A percentile compares a stretch with the other conserved stretches of the same genome.
These are phyloP conservation scores for Suillus subalutaceus DNA, from an alignment of 768 basidiomycete genomes.

Conservation along the genomic window DNA sequence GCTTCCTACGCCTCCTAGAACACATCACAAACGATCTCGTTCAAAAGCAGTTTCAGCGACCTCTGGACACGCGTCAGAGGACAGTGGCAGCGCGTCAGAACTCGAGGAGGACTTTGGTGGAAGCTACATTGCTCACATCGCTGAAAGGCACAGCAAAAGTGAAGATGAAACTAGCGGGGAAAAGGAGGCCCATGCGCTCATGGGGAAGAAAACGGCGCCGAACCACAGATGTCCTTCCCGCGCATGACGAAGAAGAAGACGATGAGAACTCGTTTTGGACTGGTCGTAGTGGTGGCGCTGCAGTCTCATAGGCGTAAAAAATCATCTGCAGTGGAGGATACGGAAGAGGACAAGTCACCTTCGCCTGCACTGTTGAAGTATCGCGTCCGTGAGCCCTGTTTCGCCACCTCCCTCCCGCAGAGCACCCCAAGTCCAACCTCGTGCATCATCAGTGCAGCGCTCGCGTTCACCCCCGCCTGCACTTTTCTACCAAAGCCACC, in stretches of 20 bases:
- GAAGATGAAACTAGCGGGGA: slow-evolving; percentile 25
- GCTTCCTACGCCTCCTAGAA: slow-evolving; percentile 68
- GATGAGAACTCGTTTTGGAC: slow-evolving; percentile 43
- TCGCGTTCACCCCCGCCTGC: slow-evolving; percentile 16
- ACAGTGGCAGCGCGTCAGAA: slow-evolving; percentile 41
- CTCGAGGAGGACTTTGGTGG: slow-evolving; percentile 22
- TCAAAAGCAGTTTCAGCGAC: slow-evolving; percentile 46
- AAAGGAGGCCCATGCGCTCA: slow-evolving; percentile 20
- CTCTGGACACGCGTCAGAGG: slow-evolving; percentile 46
- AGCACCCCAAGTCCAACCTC: slow-evolving; percentile 35
- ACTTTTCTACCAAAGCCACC: slow-evolving; percentile 16
- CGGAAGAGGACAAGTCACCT: slow-evolving; percentile 26
- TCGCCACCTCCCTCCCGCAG: slow-evolving; percentile 72
- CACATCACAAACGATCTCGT: slow-evolving; percentile 51
- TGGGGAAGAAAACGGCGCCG: slow-evolving; percentile 44
- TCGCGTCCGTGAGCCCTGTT: slow-evolving; percentile 47
- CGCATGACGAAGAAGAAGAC: slow-evolving; percentile 56
- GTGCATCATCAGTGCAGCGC: slow-evolving; percentile 28
- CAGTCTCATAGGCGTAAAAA: slow-evolving; percentile 30
- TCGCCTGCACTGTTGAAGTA: slow-evolving; percentile 39
- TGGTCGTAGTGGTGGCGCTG: slow-evolving; percentile 19
- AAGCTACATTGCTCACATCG: slow-evolving; percentile 14
- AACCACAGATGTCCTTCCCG: slow-evolving; percentile 34
- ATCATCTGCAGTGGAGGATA: slow-evolving; percentile 7
- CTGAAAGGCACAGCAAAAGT: slow-evolving; percentile 14